Percentiles rank a stretch among this genome's conserved stretches.
These are phyloP conservation scores for Syncephalastrum monosporum DNA, from an alignment of 371 early-diverging fungal species.

Conservation along the genomic window DNA sequence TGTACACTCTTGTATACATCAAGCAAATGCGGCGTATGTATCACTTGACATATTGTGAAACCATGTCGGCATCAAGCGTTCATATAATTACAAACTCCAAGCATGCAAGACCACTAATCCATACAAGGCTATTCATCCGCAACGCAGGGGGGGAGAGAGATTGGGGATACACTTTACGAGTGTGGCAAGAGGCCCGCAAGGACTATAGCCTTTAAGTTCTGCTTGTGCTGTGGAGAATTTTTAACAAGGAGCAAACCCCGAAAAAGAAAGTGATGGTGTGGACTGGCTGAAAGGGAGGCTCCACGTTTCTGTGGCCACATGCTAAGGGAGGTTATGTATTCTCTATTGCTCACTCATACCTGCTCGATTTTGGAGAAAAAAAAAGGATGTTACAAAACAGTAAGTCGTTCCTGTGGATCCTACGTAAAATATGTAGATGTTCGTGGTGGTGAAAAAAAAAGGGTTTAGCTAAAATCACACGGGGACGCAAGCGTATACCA, in stretches of 20 bases:
- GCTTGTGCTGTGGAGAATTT: too few species aligned
- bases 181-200: conserved; percentile 20
- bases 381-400: conserved; percentile 7
- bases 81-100: too few species aligned
- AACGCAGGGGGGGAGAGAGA: background rate
- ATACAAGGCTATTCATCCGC: too few species aligned
- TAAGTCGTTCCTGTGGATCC: background rate
- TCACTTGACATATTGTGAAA: too few species aligned
- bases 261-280: conserved; percentile 17
- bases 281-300: conserved; percentile 10
- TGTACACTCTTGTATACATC: too few species aligned
- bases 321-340: conserved; percentile 13
- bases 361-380: conserved; percentile 6
- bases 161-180: conserved; percentile 1
- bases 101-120: too few species aligned
- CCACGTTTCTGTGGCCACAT: conserved; percentile 20
- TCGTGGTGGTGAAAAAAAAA: background rate
- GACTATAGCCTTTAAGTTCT: conserved; percentile 10
- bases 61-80: too few species aligned
- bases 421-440: background rate
- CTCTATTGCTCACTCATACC: background rate
- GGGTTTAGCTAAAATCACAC: background rate
- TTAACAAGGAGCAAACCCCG: conserved; percentile 14
- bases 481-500: too few species aligned
- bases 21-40: too few species aligned